Conservation (phyloP, 2,329 filamentous ascomycete genomes). For the Truncatella angustata region DNA sequence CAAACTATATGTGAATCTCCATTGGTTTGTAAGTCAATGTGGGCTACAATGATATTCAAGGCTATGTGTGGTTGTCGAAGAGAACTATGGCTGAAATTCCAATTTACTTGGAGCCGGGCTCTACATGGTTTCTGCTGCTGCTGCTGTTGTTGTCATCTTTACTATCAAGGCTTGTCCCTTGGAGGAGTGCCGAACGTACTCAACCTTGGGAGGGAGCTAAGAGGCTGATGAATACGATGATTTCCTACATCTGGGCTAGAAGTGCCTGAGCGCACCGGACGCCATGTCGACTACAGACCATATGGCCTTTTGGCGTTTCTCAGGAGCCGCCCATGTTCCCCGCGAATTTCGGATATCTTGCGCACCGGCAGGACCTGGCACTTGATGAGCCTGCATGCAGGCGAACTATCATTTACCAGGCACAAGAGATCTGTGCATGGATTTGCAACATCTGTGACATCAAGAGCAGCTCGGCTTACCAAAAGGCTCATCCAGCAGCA, state of each 20-base stretch:
- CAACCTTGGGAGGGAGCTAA: no score
- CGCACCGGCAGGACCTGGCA: constrained; percentile 8
- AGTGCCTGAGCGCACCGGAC: neutral
- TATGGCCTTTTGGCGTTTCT: neutral
- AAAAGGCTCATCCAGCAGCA: neutral
- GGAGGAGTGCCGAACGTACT: no score
- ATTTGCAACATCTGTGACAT: neutral
- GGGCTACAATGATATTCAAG: no score
- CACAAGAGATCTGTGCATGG: neutral
- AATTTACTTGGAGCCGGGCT: neutral
- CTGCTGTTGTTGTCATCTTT: neutral
- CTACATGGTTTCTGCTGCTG: neutral
- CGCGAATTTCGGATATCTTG: constrained; percentile 8
- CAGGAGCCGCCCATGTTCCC: neutral
- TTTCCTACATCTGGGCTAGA: no score
- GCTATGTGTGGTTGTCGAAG: no score
- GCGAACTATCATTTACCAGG: constrained; percentile 3
- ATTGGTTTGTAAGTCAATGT: neutral
- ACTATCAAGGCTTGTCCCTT: neutral
- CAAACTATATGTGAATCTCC: constrained; percentile 1
- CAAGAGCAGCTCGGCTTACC: no score
- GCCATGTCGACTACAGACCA: constrained; percentile 1
- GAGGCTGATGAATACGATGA: no score
- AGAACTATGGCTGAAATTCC: no score
- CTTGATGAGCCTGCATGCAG: constrained; percentile 4